These are phyloP conservation scores for Evernia prunastri DNA, from an alignment of 495 filamentous ascomycete species.

Conservation along the genomic window DNA sequence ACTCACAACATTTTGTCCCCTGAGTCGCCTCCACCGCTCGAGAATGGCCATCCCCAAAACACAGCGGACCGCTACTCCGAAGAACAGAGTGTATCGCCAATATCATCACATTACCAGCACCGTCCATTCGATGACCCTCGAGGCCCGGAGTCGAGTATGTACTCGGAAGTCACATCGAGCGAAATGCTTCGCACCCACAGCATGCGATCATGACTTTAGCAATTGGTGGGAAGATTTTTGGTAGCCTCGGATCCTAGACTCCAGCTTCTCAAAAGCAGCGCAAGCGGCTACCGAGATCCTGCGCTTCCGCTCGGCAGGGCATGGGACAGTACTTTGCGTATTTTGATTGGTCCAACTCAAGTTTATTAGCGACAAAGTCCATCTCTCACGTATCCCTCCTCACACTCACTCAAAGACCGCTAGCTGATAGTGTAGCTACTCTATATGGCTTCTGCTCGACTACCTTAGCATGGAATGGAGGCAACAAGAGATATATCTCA, in stretches of 20 bases:
- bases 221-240: too few species aligned
- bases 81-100: not conserved
- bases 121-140: not conserved
- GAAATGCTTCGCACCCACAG: not conserved
- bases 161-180: not conserved
- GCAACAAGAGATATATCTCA: not conserved
- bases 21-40: not conserved
- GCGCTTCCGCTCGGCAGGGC: too few species aligned
- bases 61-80: not conserved
- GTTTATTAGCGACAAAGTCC: too few species aligned
- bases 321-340: too few species aligned
- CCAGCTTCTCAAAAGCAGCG: not conserved
- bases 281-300: not conserved
- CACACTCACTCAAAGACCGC: not conserved
- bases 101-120: not conserved
- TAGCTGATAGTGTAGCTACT: not conserved
- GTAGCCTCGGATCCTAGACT: too few species aligned
- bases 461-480: not conserved
- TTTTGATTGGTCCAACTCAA: too few species aligned
- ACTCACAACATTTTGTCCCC: not conserved
- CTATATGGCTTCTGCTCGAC: too few species aligned
- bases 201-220: not conserved
- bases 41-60: not conserved
- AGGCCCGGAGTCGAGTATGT: not conserved
- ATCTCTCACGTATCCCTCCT: too few species aligned